A percentile compares a stretch with the other conserved stretches of the same genome.
phyloP scores from a whole-genome alignment of 306 rosid species.

The Casuarina cunninghamiana region DNA sequence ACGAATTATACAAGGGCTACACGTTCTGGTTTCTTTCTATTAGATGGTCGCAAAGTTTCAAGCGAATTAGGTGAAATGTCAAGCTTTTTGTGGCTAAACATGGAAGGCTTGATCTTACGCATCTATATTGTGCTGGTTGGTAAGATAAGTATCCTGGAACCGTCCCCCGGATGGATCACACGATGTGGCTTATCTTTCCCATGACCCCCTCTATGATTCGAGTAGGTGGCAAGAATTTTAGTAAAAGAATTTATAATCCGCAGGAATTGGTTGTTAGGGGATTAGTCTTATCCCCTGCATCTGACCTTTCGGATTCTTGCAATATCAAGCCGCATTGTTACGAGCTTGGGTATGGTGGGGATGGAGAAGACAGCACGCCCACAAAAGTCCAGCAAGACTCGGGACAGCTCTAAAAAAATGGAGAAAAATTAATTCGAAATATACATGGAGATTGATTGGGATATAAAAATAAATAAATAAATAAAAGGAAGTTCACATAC shows the following conservation, averaged over 20 bases:
- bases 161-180: constrained; percentile 28
- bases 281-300: too few species aligned
- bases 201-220: constrained; percentile 6
- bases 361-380: too few species aligned
- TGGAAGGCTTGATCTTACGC: constrained; percentile 28
- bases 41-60: constrained; percentile 4
- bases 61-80: constrained; percentile 26
- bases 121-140: constrained; percentile 38
- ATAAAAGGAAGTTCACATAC: neutral
- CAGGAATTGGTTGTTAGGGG: too few species aligned
- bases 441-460: constrained; percentile 8
- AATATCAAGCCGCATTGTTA: too few species aligned
- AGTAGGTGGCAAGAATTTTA: constrained; percentile 3
- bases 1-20: neutral
- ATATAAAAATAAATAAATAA: neutral
- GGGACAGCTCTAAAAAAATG: neutral
- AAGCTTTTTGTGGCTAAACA: constrained; percentile 15
- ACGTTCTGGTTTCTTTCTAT: neutral
- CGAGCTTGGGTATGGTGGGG: too few species aligned
- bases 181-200: constrained; percentile 20
- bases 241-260: neutral
- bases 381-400: neutral
- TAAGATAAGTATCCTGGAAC: constrained; percentile 25
- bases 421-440: neutral
- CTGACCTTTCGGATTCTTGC: too few species aligned